A percentile compares a stretch with the other conserved stretches of the same genome.
Evolutionary conservation across 768 basidiomycete species (phyloP).

Genomic region (Leccinum variicolor): DNA sequence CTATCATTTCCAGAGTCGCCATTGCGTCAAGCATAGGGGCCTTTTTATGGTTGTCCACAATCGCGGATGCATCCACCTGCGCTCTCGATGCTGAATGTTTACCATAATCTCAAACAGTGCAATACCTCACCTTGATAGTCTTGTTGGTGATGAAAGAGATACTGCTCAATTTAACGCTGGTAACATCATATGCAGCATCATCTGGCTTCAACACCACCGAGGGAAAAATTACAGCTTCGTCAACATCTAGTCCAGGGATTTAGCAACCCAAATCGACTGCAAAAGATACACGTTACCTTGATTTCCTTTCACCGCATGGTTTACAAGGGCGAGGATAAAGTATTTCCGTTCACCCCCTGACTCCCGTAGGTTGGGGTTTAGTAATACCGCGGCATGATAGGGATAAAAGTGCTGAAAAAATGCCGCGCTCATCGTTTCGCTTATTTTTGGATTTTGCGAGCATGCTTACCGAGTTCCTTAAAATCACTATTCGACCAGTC

Average conservation of each 20-base stretch:
- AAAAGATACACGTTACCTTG: constrained; percentile 40
- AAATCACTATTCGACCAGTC: constrained; percentile 76
- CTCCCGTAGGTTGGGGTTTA: constrained; percentile 60
- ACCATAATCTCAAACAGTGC: neutral
- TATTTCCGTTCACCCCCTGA: constrained; percentile 53
- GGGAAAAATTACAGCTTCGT: constrained; percentile 47
- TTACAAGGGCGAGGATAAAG: constrained; percentile 72
- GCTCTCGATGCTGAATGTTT: constrained; percentile 1
- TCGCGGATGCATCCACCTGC: constrained; percentile 68
- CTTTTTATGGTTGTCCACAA: constrained; percentile 65
- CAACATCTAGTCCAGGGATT: constrained; percentile 45
- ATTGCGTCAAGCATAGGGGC: constrained; percentile 58
- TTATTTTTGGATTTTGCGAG: neutral
- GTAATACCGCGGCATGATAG: constrained; percentile 66
- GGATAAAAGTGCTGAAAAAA: constrained; percentile 65
- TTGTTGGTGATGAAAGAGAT: constrained; percentile 72
- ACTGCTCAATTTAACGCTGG: constrained; percentile 62
- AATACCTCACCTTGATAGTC: constrained; percentile 77
- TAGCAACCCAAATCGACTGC: neutral
- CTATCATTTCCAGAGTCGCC: constrained; percentile 44
- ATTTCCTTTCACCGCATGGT: constrained; percentile 53
- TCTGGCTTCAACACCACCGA: constrained; percentile 43
- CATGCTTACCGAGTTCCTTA: constrained; percentile 72
- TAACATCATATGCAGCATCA: constrained; percentile 63
- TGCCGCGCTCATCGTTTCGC: neutral